These are phyloP conservation scores for Castanea mollissima DNA, from an alignment of 306 rosid genomes.

Conservation along the genomic window DNA sequence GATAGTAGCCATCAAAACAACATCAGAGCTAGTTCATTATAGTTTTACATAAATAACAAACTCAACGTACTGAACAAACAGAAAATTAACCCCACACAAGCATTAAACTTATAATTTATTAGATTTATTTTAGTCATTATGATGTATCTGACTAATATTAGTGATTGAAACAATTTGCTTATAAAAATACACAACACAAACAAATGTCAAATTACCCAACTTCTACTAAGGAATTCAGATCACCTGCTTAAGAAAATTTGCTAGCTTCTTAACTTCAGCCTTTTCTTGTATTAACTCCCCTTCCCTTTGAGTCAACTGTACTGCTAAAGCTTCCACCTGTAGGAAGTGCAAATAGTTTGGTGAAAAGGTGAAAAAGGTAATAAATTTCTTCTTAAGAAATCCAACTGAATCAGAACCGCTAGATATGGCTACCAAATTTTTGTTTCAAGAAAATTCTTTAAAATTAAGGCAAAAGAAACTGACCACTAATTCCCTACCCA, in stretches of 20 bases:
- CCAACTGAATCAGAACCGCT: neutral
- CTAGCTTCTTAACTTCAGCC: slow-evolving; percentile 91
- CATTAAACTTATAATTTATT: neutral
- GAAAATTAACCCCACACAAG: neutral
- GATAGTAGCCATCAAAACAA: neutral
- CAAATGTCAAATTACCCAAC: too few relatives aligned
- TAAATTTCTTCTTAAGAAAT: neutral
- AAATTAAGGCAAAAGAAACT: neutral
- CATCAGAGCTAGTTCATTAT: neutral
- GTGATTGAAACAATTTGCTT: neutral
- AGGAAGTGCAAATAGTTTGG: too few relatives aligned
- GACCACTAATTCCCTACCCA: slow-evolving; percentile 90
- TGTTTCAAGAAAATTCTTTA: neutral
- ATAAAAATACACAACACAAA: neutral
- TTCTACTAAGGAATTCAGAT: slow-evolving; percentile 13
- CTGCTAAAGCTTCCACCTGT: slow-evolving; percentile 55
- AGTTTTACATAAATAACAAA: neutral
- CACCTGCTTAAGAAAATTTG: slow-evolving; percentile 97
- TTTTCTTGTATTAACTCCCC: slow-evolving; percentile 80
- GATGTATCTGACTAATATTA: neutral
- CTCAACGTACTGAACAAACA: neutral
- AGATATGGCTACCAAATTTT: neutral
- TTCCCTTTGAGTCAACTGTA: slow-evolving; percentile 79
- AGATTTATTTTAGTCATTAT: neutral
- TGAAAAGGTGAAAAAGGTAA: neutral